Conservation (phyloP, 345 rosid genomes). For the Ailanthus altissimus region DNA sequence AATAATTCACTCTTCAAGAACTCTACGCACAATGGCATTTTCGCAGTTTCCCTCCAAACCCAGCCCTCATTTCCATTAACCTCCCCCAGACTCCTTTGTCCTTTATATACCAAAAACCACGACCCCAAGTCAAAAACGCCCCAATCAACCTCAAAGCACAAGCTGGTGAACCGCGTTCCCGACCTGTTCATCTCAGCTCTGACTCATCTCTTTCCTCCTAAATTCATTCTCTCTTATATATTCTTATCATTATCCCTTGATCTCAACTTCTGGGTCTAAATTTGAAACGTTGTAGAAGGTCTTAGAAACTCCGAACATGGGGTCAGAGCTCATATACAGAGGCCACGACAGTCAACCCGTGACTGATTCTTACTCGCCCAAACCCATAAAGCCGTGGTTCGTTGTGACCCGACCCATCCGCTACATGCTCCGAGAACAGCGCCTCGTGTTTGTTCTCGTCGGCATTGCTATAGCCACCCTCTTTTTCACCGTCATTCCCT, state of each 20-base stretch:
- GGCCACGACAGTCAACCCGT: conserved; percentile 67
- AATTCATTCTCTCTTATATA: background rate
- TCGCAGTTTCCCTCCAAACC: conserved; percentile 18
- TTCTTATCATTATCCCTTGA: background rate
- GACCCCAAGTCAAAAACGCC: background rate
- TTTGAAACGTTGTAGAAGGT: background rate
- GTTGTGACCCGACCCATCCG: conserved; percentile 59
- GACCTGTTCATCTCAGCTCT: background rate
- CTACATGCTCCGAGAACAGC: conserved; percentile 87
- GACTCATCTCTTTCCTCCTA: background rate
- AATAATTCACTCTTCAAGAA: conserved; percentile 28
- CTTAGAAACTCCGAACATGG: conserved; percentile 41
- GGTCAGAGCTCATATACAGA: conserved; percentile 77
- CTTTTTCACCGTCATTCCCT: conserved; percentile 59
- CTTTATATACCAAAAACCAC: conserved; percentile 18
- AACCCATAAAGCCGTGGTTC: conserved; percentile 75
- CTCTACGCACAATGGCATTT: conserved; percentile 12
- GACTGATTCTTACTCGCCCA: conserved; percentile 62
- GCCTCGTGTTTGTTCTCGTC: conserved; percentile 76
- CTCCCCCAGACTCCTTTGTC: background rate
- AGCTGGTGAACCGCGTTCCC: conserved; percentile 18
- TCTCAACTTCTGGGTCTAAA: background rate
- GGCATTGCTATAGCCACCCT: conserved; percentile 89
- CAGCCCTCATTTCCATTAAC: conserved; percentile 10
- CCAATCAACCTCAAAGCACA: background rate